Evolutionary conservation across 2,329 filamentous ascomycete species (phyloP).

Genomic region (Endoconidiophora polonica): DNA sequence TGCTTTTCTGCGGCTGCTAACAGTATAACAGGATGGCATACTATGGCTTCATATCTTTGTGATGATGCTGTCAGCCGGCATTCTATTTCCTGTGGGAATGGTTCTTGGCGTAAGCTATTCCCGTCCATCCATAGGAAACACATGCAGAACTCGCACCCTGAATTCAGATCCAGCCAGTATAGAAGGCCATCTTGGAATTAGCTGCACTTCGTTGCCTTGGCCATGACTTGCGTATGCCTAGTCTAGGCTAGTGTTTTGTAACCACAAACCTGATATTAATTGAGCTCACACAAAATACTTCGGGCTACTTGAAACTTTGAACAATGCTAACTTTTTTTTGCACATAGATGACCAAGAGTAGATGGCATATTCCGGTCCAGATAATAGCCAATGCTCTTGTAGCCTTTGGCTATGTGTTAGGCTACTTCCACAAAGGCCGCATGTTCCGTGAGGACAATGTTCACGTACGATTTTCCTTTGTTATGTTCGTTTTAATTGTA

Average conservation of each 20-base stretch:
- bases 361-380: slow-evolving; percentile 90
- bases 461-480: slow-evolving; percentile 65
- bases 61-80: slow-evolving; percentile 73
- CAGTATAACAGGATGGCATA: slow-evolving; percentile 45
- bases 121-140: not conserved
- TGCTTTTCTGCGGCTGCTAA: not conserved
- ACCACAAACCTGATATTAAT: too few relatives aligned
- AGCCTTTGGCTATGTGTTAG: slow-evolving; percentile 74
- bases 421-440: slow-evolving; percentile 77
- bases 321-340: too few relatives aligned
- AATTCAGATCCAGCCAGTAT: not conserved
- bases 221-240: too few relatives aligned
- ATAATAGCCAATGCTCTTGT: slow-evolving; percentile 57
- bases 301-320: too few relatives aligned
- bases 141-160: not conserved
- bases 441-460: slow-evolving; percentile 62
- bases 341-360: slow-evolving; percentile 64
- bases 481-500: slow-evolving; percentile 63
- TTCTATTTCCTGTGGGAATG: slow-evolving; percentile 91
- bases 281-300: too few relatives aligned
- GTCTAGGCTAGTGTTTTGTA: too few relatives aligned
- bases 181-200: not conserved
- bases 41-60: slow-evolving; percentile 90
- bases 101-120: slow-evolving; percentile 59
- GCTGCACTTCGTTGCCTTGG: not conserved